Evolutionary conservation across 129 eudicot genomes (phyloP), one percentile per base, ranked within the genome.

Genomic region (Mikania micrantha): DNA sequence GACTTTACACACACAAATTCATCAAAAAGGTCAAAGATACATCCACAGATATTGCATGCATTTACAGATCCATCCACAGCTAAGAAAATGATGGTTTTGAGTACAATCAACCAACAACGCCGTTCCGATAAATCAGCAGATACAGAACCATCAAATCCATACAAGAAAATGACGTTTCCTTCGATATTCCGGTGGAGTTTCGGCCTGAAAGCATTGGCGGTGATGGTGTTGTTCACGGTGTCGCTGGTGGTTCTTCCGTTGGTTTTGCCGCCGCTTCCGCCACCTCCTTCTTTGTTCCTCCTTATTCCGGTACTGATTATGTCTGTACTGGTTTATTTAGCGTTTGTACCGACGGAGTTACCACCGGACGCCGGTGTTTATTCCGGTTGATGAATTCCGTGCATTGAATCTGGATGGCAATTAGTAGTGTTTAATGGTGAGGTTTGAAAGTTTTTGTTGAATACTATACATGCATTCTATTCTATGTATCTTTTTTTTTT

Each of bases 191-290:
- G 60, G 40, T 74, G 67, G 79, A 31, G 60, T 66, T 74, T 74
- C 21, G 50, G 79, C 6, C 24, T 66, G 21, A 74, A 74, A 66
- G 47, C 65, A 22, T 29, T 74, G n/a, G 60, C 67, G 3, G 40
- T 66, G 61, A 74, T 66, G 79, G 40, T 57, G 31, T 24, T 74
- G 1, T 45, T 74, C 68, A 74, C 79, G 9, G 40, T 56, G 7
- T 56, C 49, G 0, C 50, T 74, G 31, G 40, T 66, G 13, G 59
- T 66, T 56, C 79, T 74, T 41, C 79, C 79, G 29, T 44, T 74
- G 60, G 50, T 74, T 9, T 42, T 74, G 73, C 73, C 79, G 29
- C 79, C 79, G 5, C 73, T 74, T 9, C 79, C 79, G 22, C 79
- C 79, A 17, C 79, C 79, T 56, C 79, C 79, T 11, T 21, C 68